A percentile compares a stretch with the other conserved stretches of the same genome.
Conservation (phyloP, 345 rosid genomes). For the Raphanus sativus region DNA sequence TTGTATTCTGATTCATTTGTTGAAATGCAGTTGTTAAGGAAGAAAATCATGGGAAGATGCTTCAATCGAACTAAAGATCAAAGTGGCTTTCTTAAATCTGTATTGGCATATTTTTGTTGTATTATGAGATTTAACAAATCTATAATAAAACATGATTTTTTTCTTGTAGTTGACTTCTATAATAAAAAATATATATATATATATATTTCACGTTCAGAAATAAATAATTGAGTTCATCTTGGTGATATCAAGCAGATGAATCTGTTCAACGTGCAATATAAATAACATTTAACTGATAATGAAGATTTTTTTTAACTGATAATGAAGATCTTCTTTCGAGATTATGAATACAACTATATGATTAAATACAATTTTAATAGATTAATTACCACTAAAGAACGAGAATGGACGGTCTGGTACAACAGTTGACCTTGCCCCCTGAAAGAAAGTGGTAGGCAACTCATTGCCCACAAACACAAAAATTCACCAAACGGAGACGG, state of each 20-base stretch:
- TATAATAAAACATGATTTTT: not conserved
- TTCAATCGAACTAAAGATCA: constrained; percentile 57
- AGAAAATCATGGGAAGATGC: constrained; percentile 57
- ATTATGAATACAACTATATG: constrained; percentile 22
- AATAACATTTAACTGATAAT: not conserved
- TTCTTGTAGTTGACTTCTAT: constrained; percentile 35
- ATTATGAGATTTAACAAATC: not conserved
- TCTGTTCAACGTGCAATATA: constrained; percentile 15
- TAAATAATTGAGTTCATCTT: not conserved
- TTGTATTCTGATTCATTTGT: not conserved
- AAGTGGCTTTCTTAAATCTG: not conserved
- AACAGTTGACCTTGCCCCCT: constrained; percentile 30
- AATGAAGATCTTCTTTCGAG: not conserved
- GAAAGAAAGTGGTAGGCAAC: constrained; percentile 40
- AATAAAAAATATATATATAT: no score
- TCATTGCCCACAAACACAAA: constrained; percentile 32
- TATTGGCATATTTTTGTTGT: not conserved
- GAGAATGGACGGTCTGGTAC: constrained; percentile 34
- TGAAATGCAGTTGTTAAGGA: constrained; percentile 52
- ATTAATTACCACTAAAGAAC: constrained; percentile 27
- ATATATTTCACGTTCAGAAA: not conserved
- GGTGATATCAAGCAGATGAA: constrained; percentile 25
- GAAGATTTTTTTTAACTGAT: constrained; percentile 11
- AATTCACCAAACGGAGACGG: constrained; percentile 12
- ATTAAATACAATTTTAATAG: constrained; percentile 3